A percentile compares a stretch with the other conserved stretches of the same genome.
These are phyloP conservation scores for Isatis tinctoria DNA, from an alignment of 345 rosid genomes.

Conservation along the genomic window DNA sequence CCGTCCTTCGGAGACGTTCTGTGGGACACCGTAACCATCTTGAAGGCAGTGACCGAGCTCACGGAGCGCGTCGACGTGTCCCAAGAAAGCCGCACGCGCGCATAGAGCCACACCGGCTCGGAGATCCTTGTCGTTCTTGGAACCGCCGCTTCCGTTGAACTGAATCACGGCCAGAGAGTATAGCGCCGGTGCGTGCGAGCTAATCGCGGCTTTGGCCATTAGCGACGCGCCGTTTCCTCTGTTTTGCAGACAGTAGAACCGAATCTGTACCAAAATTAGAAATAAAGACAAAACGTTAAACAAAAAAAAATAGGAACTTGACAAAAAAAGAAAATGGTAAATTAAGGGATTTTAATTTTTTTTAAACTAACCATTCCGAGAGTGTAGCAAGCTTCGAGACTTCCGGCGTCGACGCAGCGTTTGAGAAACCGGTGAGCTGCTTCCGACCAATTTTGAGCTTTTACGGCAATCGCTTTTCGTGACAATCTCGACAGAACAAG, in stretches of 20 bases:
- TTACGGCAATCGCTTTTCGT: constrained; percentile 47
- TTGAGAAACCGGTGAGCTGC: constrained; percentile 77
- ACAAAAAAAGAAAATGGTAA: neutral
- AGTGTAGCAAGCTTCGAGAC: constrained; percentile 82
- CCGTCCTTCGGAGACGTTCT: constrained; percentile 76
- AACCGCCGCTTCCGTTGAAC: constrained; percentile 98
- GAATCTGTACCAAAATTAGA: constrained; percentile 50
- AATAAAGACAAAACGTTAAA: neutral
- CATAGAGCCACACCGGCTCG: constrained; percentile 92
- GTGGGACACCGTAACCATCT: constrained; percentile 96
- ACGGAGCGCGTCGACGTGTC: constrained; percentile 88
- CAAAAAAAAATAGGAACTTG: neutral
- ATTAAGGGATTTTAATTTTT: neutral
- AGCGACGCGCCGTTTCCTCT: constrained; percentile 85
- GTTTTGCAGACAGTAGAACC: constrained; percentile 76
- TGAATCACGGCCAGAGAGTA: constrained; percentile 88
- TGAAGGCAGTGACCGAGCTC: constrained; percentile 98
- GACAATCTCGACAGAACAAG: constrained; percentile 63
- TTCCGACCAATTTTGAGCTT: constrained; percentile 77
- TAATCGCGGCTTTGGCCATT: constrained; percentile 94
- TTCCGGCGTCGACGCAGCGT: constrained; percentile 81
- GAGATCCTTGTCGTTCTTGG: constrained; percentile 85
- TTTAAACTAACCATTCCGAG: constrained; percentile 78
- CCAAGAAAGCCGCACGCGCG: constrained; percentile 85
- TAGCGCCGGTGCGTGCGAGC: constrained; percentile 75